Evolutionary conservation across 257 asterid species (phyloP).

Genomic region (Scutellaria minor): DNA sequence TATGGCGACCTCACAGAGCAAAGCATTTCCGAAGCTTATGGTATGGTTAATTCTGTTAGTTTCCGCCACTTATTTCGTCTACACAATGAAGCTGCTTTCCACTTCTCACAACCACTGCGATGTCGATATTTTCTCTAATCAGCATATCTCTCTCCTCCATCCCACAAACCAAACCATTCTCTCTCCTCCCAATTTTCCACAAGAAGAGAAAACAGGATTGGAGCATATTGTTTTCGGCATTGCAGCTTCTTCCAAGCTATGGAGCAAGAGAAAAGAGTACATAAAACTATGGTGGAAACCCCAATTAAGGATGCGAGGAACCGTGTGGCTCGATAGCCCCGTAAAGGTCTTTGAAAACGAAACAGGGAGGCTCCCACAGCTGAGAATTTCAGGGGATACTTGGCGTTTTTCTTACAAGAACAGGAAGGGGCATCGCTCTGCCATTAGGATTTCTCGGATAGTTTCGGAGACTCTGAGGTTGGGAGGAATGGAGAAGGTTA

Average conservation of each 20-base stretch:
- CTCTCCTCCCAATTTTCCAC: neutral
- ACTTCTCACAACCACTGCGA: conserved; percentile 47
- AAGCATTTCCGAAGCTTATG: conserved; percentile 46
- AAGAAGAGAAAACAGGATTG: conserved; percentile 45
- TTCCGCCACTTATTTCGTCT: conserved; percentile 59
- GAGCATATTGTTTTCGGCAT: conserved; percentile 81
- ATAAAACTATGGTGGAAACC: conserved; percentile 83
- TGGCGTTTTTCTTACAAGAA: conserved; percentile 62
- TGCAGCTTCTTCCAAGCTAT: conserved; percentile 77
- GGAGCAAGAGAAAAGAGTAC: conserved; percentile 76
- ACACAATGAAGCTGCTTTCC: conserved; percentile 57
- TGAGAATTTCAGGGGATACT: conserved; percentile 69
- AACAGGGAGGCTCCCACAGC: conserved; percentile 47
- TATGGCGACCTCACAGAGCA: conserved; percentile 31
- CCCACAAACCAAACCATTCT: conserved; percentile 12
- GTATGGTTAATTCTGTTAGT: conserved; percentile 52
- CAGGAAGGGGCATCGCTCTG: conserved; percentile 76
- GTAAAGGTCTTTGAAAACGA: conserved; percentile 46
- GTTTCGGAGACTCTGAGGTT: conserved; percentile 74
- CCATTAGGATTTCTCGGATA: conserved; percentile 77
- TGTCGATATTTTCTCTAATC: conserved; percentile 36
- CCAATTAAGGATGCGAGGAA: conserved; percentile 59
- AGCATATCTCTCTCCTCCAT: conserved; percentile 9
- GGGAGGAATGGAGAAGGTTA: conserved; percentile 52
- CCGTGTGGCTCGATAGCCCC: conserved; percentile 70